Evolutionary conservation across 495 filamentous ascomycete species (phyloP).

Genomic region (Penicillium angulare): DNA sequence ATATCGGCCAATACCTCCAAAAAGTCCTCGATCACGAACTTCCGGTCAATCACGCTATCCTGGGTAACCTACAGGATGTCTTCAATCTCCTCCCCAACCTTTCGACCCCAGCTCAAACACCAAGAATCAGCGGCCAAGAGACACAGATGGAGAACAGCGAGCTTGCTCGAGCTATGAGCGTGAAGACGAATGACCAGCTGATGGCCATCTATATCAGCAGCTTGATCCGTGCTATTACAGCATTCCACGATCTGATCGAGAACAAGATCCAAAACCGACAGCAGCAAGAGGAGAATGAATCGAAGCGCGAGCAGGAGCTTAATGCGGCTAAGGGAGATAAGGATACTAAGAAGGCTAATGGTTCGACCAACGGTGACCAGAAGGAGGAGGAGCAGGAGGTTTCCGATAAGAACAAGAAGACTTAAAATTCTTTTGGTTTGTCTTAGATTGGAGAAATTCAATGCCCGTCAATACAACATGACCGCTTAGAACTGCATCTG

Average conservation of each 20-base stretch:
- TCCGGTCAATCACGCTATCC: conserved; percentile 94
- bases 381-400: conserved; percentile 66
- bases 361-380: conserved; percentile 58
- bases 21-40: conserved; percentile 91
- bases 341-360: conserved; percentile 61
- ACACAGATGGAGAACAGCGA: conserved; percentile 67
- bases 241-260: conserved; percentile 98
- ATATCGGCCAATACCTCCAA: conserved; percentile 92
- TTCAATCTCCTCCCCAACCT: conserved; percentile 98
- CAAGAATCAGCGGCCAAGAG: conserved; percentile 46
- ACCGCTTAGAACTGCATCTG: conserved; percentile 27
- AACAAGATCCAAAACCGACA: conserved; percentile 99
- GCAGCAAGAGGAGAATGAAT: conserved; percentile 92
- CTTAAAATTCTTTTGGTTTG: conserved; percentile 29
- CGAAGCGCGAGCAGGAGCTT: conserved; percentile 67
- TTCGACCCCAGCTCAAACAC: conserved; percentile 69
- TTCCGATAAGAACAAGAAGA: conserved; percentile 58
- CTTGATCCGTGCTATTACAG: conserved; percentile 95
- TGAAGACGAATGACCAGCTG: conserved; percentile 98
- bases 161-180: conserved; percentile 88
- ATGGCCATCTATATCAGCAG: conserved; percentile 97
- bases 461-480: conserved; percentile 29
- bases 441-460: conserved; percentile 11
- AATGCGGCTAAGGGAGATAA: conserved; percentile 60
- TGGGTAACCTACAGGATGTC: conserved; percentile 96